A percentile compares a stretch with the other conserved stretches of the same genome.
Conservation (phyloP, 192 early-diverging fungal genomes). For the Geranomyces variabilis region DNA sequence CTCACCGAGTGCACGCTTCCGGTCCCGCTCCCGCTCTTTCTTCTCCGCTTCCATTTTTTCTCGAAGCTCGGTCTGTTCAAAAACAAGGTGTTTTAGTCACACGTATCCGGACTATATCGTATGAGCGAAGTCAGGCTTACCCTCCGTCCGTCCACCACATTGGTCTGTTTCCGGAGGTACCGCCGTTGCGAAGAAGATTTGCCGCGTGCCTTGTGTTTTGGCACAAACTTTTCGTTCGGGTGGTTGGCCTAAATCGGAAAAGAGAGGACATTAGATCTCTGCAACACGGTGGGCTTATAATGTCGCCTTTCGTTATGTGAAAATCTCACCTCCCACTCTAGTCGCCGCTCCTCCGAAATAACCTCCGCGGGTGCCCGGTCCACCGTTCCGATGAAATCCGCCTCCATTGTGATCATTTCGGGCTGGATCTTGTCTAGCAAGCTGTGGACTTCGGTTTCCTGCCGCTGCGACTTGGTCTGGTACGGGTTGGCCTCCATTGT, state of each 20-base stretch:
- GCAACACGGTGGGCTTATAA: no score
- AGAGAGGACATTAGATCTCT: constrained; percentile 6
- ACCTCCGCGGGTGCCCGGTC: constrained; percentile 70
- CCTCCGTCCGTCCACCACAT: constrained; percentile 78
- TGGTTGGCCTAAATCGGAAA: constrained; percentile 44
- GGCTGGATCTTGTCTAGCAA: constrained; percentile 94
- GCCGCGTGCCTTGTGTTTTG: constrained; percentile 65
- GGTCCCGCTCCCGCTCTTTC: constrained; percentile 52
- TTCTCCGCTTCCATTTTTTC: constrained; percentile 60
- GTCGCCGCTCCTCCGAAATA: constrained; percentile 57
- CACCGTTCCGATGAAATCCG: constrained; percentile 76
- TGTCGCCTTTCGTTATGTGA: not conserved
- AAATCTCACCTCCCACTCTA: constrained; percentile 56
- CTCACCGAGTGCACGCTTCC: constrained; percentile 50
- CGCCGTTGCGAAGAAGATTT: constrained; percentile 77
- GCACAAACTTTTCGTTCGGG: constrained; percentile 55
- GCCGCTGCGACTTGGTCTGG: constrained; percentile 86
- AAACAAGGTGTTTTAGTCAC: not conserved
- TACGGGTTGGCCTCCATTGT: constrained; percentile 88
- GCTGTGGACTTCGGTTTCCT: constrained; percentile 83
- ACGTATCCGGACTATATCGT: no score
- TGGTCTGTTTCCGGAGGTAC: constrained; percentile 76
- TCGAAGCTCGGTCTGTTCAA: constrained; percentile 42
- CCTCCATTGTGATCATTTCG: constrained; percentile 89
- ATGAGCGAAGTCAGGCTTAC: constrained; percentile 42